Evolutionary conservation across 2,329 filamentous ascomycete genomes (phyloP).

Genomic region (Phialophora expanda): DNA sequence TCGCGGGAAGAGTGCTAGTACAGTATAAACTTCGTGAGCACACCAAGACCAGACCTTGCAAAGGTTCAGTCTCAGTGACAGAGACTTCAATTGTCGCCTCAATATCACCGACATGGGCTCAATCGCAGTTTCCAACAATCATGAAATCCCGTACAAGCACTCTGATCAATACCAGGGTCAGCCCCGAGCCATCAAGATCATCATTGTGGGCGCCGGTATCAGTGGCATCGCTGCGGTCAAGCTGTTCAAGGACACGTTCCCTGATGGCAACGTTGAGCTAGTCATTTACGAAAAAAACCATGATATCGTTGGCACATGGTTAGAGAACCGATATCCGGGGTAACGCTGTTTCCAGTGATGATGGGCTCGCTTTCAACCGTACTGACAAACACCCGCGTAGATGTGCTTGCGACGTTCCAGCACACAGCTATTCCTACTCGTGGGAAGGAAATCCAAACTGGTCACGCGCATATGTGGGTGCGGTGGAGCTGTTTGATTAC

Average conservation of each 20-base stretch:
- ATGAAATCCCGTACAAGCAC: not conserved
- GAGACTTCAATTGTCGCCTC: too few relatives aligned
- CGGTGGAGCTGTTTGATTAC: conserved; percentile 52
- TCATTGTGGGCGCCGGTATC: conserved; percentile 23
- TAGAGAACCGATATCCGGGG: conserved; percentile 44
- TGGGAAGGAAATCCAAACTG: conserved; percentile 52
- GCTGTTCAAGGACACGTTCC: conserved; percentile 17
- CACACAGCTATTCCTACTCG: conserved; percentile 58
- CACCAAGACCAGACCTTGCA: too few relatives aligned
- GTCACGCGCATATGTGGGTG: conserved; percentile 49
- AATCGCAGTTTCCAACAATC: not conserved
- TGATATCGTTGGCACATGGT: conserved; percentile 25
- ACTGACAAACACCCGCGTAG: conserved; percentile 24
- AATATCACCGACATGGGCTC: not conserved
- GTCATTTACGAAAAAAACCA: conserved; percentile 31
- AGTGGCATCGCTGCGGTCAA: conserved; percentile 24
- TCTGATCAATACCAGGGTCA: not conserved
- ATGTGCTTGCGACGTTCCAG: conserved; percentile 54
- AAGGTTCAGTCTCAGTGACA: too few relatives aligned
- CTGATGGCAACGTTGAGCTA: conserved; percentile 5
- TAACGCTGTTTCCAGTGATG: not conserved
- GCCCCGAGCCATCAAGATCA: conserved; percentile 13
- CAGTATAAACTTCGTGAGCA: too few relatives aligned
- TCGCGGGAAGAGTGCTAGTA: too few relatives aligned
- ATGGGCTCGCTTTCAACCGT: too few relatives aligned